Evolutionary conservation across 352 stramenopile species (phyloP).

Genomic region (Phytopythium chamaehyphon): DNA sequence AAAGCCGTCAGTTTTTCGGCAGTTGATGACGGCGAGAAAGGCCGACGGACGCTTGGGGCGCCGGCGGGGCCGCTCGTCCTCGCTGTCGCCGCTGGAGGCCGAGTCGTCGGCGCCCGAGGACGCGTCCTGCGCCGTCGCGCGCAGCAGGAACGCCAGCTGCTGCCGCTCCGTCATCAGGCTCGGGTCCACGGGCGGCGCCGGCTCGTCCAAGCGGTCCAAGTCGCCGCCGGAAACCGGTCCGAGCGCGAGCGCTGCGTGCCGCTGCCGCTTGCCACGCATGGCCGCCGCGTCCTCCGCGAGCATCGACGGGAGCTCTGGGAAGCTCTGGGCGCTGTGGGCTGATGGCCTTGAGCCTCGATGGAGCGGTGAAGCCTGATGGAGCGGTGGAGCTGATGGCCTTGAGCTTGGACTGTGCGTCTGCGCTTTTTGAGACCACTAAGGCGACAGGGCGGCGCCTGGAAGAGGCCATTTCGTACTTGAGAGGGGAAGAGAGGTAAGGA

Average conservation of each 20-base stretch:
- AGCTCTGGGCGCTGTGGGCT: too few species aligned
- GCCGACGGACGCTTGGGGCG: background rate
- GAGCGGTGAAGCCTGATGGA: too few species aligned
- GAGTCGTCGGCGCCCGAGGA: conserved; percentile 19
- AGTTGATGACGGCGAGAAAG: too few species aligned
- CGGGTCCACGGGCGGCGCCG: conserved; percentile 27
- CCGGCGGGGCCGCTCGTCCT: conserved; percentile 15
- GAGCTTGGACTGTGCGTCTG: too few species aligned
- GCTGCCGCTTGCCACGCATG: conserved; percentile 7
- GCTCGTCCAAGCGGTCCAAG: background rate
- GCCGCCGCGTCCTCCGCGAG: background rate
- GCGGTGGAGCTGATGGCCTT: too few species aligned
- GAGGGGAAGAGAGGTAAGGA: too few species aligned
- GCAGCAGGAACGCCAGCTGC: conserved; percentile 72
- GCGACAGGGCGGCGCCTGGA: too few species aligned
- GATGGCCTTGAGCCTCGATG: too few species aligned
- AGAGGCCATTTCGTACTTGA: too few species aligned
- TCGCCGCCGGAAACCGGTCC: background rate
- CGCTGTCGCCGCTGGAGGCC: conserved; percentile 21
- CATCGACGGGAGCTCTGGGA: background rate
- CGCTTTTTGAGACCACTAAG: too few species aligned
- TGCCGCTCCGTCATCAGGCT: conserved; percentile 80
- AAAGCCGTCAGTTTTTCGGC: too few species aligned
- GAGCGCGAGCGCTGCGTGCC: background rate
- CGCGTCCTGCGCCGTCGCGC: conserved; percentile 57